Conservation (phyloP, 306 rosid species). For the Casuarina equisetifolia region DNA sequence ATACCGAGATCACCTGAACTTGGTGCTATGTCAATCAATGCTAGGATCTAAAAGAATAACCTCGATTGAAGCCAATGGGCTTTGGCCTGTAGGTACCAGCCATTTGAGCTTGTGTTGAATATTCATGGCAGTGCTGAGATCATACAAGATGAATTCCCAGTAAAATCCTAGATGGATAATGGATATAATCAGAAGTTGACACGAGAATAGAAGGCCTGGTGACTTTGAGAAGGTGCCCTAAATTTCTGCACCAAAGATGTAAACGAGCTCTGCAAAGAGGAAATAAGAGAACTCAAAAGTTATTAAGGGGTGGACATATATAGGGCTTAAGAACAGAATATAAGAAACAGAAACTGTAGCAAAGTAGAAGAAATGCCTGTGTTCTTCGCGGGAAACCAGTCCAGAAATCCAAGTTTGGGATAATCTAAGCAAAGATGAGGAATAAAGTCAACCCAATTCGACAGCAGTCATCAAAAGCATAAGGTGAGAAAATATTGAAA, state of each 20-base stretch:
- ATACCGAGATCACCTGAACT: slow-evolving; percentile 17
- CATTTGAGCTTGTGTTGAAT: slow-evolving; percentile 31
- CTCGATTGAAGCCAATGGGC: slow-evolving; percentile 29
- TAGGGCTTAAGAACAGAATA: neutral
- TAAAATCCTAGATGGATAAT: slow-evolving; percentile 27
- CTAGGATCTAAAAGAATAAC: slow-evolving; percentile 19
- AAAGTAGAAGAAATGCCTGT: slow-evolving; percentile 52
- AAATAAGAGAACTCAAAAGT: slow-evolving; percentile 2
- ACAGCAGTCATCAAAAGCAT: neutral
- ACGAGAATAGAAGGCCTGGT: slow-evolving; percentile 72
- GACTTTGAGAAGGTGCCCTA: slow-evolving; percentile 69
- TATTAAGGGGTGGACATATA: neutral
- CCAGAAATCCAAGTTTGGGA: slow-evolving; percentile 92
- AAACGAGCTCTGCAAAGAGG: slow-evolving; percentile 53
- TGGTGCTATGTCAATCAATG: slow-evolving; percentile 27
- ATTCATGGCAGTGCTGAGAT: slow-evolving; percentile 29
- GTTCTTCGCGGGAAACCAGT: slow-evolving; percentile 59
- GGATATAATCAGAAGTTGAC: slow-evolving; percentile 66
- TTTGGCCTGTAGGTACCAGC: slow-evolving; percentile 23
- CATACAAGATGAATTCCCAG: slow-evolving; percentile 31
- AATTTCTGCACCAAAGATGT: slow-evolving; percentile 61
- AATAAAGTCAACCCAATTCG: slow-evolving; percentile 16
- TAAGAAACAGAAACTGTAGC: slow-evolving; percentile 21
- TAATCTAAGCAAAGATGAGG: slow-evolving; percentile 44
- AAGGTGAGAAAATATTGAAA: neutral